A percentile compares a stretch with the other conserved stretches of the same genome.
phyloP scores from a whole-genome alignment of 768 basidiomycete genomes.

The Collybia mongolica region DNA sequence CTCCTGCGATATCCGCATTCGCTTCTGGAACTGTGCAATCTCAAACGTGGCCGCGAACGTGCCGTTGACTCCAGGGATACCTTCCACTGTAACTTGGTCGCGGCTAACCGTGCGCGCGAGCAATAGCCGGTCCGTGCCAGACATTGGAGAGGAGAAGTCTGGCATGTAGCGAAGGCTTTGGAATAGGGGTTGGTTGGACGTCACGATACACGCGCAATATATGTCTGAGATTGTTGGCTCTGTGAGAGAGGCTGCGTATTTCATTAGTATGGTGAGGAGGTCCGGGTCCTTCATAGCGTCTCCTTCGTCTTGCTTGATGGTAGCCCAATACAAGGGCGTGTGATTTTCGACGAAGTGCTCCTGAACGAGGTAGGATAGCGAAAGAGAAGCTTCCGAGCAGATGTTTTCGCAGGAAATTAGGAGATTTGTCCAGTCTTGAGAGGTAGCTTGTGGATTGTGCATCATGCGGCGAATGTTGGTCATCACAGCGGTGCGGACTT shows the following conservation, averaged over 20 bases:
- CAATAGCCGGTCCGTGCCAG: constrained; percentile 52
- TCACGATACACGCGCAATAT: constrained; percentile 63
- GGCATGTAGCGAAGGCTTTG: constrained; percentile 54
- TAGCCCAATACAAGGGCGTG: constrained; percentile 72
- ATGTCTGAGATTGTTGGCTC: constrained; percentile 54
- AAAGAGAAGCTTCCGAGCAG: constrained; percentile 47
- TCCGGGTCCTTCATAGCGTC: constrained; percentile 21
- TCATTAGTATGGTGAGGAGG: constrained; percentile 49
- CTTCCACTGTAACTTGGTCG: constrained; percentile 55
- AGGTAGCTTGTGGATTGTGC: too few species aligned
- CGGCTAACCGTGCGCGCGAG: constrained; percentile 41
- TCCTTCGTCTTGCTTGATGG: constrained; percentile 29
- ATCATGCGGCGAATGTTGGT: too few species aligned
- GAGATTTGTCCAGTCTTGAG: too few species aligned
- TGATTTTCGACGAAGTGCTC: constrained; percentile 63
- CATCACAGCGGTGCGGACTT: too few species aligned
- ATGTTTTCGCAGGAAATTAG: constrained; percentile 49
- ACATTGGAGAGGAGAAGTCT: constrained; percentile 45
- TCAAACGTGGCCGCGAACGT: constrained; percentile 53
- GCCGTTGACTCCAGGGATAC: constrained; percentile 46
- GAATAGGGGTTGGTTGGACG: constrained; percentile 59
- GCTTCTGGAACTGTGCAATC: constrained; percentile 65
- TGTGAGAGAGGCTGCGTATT: constrained; percentile 44
- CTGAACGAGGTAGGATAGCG: constrained; percentile 56
- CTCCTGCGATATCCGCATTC: constrained; percentile 59